These are phyloP conservation scores for Monosporascus sp. DNA, from an alignment of 2,329 filamentous ascomycete genomes.

Conservation along the genomic window DNA sequence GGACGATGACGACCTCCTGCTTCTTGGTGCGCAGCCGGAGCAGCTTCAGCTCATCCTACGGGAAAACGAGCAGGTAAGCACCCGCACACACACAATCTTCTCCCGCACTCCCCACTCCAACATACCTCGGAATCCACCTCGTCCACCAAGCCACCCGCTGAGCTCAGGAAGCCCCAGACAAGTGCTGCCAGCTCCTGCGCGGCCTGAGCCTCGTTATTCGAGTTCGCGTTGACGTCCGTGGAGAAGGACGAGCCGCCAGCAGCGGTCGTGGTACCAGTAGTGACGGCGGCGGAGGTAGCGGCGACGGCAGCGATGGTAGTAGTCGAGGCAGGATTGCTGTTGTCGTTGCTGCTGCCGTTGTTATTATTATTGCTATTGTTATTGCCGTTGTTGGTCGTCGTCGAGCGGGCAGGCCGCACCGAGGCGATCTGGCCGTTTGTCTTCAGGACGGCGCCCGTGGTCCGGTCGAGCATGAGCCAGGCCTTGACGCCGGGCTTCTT, in stretches of 20 bases:
- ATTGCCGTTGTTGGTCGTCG: slow-evolving; percentile 11
- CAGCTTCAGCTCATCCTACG: slow-evolving; percentile 68
- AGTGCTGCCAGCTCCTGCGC: slow-evolving; percentile 69
- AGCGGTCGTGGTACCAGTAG: slow-evolving; percentile 28
- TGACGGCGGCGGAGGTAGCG: background rate
- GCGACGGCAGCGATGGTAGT: slow-evolving; percentile 6
- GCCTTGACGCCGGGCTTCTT: slow-evolving; percentile 76
- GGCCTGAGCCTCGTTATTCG: slow-evolving; percentile 48
- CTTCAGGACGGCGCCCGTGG: slow-evolving; percentile 67
- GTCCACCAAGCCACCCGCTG: slow-evolving; percentile 63
- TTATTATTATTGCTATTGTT: background rate
- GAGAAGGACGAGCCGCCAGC: slow-evolving; percentile 37
- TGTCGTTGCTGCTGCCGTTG: slow-evolving; percentile 24
- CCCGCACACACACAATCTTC: background rate
- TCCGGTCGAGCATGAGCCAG: slow-evolving; percentile 67
- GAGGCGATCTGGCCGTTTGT: slow-evolving; percentile 64
- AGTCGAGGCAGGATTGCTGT: slow-evolving; percentile 9
- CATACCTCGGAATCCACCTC: slow-evolving; percentile 65
- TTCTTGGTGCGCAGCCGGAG: slow-evolving; percentile 75
- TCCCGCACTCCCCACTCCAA: background rate
- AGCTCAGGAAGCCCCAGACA: slow-evolving; percentile 70
- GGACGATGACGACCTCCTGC: slow-evolving; percentile 78
- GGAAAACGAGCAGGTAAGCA: background rate
- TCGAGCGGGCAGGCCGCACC: slow-evolving; percentile 40
- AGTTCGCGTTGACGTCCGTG: slow-evolving; percentile 34